Conservation (phyloP, 306 rosid species). For the Crataegus laevigata region DNA sequence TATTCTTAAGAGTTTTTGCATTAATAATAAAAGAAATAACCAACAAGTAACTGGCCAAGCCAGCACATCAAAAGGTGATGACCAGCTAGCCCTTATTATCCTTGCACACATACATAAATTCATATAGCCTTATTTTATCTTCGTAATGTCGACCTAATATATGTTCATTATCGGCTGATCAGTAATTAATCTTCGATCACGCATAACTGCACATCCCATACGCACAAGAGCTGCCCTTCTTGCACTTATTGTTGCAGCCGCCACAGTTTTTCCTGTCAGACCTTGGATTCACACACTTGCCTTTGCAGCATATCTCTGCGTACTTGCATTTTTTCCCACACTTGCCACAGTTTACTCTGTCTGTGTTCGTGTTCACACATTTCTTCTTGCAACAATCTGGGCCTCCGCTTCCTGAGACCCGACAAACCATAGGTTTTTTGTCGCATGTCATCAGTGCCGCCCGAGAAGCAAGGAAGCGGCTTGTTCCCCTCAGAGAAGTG, state of each 20-base stretch:
- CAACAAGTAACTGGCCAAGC: too few relatives aligned
- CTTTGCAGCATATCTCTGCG: background rate
- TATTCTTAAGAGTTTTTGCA: too few relatives aligned
- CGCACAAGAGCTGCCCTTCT: background rate
- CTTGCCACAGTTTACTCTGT: conserved; percentile 1
- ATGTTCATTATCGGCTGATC: too few relatives aligned
- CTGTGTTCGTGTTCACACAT: background rate
- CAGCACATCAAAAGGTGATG: too few relatives aligned
- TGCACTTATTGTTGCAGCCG: background rate
- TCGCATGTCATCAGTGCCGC: background rate
- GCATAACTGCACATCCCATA: background rate
- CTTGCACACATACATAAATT: too few relatives aligned
- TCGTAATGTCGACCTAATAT: too few relatives aligned
- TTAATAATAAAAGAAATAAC: too few relatives aligned
- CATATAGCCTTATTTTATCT: too few relatives aligned
- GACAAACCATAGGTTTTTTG: background rate
- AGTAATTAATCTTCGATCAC: too few relatives aligned
- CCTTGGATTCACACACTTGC: background rate
- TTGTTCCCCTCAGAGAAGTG: conserved; percentile 15
- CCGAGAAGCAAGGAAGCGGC: conserved; percentile 14
- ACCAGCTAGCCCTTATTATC: too few relatives aligned
- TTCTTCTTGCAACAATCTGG: background rate
- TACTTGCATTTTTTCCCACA: conserved; percentile 8
- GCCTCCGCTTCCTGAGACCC: background rate
- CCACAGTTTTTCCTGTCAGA: conserved; percentile 8